phyloP scores from a whole-genome alignment of 2,329 filamentous ascomycete species.

The Zasmidium citrigriseum region DNA sequence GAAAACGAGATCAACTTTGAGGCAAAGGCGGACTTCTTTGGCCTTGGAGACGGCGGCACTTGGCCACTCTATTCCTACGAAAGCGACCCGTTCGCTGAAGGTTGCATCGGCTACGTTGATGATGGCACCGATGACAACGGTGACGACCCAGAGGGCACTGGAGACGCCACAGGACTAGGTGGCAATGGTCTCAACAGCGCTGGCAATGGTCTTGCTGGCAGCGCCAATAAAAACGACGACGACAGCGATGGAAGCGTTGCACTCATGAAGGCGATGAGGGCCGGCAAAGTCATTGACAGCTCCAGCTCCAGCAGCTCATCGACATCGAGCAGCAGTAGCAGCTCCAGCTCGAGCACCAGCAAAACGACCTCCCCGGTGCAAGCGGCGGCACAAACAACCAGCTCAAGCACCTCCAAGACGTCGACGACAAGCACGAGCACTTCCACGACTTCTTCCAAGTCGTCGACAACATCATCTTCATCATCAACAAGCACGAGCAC shows the following conservation, averaged over 20 bases:
- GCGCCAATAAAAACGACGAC: neutral
- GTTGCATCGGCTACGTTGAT: constrained; percentile 12
- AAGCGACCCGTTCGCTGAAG: constrained; percentile 9
- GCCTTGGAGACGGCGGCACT: neutral
- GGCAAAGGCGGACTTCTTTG: neutral
- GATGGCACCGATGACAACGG: constrained; percentile 3
- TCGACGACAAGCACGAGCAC: neutral
- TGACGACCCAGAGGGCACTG: neutral
- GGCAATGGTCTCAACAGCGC: constrained; percentile 4
- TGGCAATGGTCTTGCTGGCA: neutral
- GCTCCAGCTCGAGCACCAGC: neutral
- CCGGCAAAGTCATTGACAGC: neutral
- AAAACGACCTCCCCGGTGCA: neutral
- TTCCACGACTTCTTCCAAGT: neutral
- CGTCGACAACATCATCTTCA: too few relatives aligned
- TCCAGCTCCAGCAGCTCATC: neutral
- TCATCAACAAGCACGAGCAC: too few relatives aligned
- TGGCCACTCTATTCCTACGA: neutral
- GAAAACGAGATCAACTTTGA: constrained; percentile 6
- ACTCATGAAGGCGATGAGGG: neutral
- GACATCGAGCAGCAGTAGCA: neutral
- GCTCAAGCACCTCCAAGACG: neutral
- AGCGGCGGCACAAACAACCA: neutral
- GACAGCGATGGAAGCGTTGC: neutral
- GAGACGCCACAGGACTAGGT: neutral